A percentile compares a stretch with the other conserved stretches of the same genome.
Evolutionary conservation across 2,329 filamentous ascomycete species (phyloP).

Genomic region (Lachnellula willkommii): DNA sequence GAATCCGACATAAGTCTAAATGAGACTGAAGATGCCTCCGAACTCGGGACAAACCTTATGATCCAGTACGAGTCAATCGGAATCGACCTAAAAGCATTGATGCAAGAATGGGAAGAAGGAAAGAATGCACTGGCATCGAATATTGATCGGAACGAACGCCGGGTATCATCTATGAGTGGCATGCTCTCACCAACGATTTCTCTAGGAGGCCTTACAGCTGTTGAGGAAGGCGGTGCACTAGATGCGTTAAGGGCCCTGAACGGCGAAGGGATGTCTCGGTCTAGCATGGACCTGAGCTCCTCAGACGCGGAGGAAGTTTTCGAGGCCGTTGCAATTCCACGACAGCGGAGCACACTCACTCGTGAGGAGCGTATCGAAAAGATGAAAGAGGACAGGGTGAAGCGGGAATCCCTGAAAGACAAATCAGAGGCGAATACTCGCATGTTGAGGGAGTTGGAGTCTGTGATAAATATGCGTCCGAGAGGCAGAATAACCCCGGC

Average conservation of each 20-base stretch:
- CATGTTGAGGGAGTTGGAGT: slow-evolving; percentile 91
- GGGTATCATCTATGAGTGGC: slow-evolving; percentile 56
- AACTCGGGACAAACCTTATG: slow-evolving; percentile 74
- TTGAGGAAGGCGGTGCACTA: slow-evolving; percentile 53
- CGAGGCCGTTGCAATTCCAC: slow-evolving; percentile 77
- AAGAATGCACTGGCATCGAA: slow-evolving; percentile 76
- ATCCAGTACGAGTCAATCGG: slow-evolving; percentile 94
- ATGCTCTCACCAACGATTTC: slow-evolving; percentile 54
- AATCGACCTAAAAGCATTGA: slow-evolving; percentile 71
- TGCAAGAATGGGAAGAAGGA: slow-evolving; percentile 82
- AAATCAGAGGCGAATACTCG: slow-evolving; percentile 75
- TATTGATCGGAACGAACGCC: slow-evolving; percentile 74
- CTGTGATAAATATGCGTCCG: slow-evolving; percentile 65
- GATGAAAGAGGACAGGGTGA: slow-evolving; percentile 80
- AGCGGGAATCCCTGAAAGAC: slow-evolving; percentile 65
- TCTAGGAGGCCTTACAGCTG: slow-evolving; percentile 62
- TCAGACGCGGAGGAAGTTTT: slow-evolving; percentile 75
- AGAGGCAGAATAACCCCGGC: slow-evolving; percentile 24
- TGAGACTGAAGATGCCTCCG: slow-evolving; percentile 64
- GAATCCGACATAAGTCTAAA: slow-evolving; percentile 79
- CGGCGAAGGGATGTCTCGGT: slow-evolving; percentile 55
- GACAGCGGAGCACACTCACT: slow-evolving; percentile 65
- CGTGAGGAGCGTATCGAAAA: slow-evolving; percentile 82
- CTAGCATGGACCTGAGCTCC: slow-evolving; percentile 46
- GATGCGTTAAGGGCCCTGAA: slow-evolving; percentile 75